phyloP scores from a whole-genome alignment of 192 early-diverging fungal genomes.

The Coemansia sp. region DNA sequence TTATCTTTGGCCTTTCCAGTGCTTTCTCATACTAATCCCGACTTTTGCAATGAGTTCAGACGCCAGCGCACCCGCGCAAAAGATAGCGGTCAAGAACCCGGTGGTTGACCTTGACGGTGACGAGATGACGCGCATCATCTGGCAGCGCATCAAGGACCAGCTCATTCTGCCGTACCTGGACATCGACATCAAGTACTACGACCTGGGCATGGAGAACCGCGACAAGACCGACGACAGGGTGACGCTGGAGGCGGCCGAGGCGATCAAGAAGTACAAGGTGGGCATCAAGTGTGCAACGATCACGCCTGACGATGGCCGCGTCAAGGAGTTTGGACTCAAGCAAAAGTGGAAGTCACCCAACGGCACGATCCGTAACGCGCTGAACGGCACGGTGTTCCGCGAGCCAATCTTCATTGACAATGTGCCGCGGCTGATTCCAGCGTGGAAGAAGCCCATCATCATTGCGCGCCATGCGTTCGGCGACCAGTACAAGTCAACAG shows the following conservation, averaged over 20 bases:
- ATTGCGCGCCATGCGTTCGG: slow-evolving; percentile 97
- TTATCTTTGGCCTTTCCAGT: not conserved
- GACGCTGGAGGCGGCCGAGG: slow-evolving; percentile 93
- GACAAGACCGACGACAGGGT: slow-evolving; percentile 94
- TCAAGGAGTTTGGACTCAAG: slow-evolving; percentile 94
- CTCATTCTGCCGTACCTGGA: slow-evolving; percentile 84
- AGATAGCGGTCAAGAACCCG: slow-evolving; percentile 82
- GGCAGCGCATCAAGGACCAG: slow-evolving; percentile 90
- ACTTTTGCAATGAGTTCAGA: slow-evolving; percentile 45
- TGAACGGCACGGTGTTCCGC: slow-evolving; percentile 97
- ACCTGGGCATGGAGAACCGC: slow-evolving; percentile 88
- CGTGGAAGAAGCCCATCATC: slow-evolving; percentile 93
- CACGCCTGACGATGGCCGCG: slow-evolving; percentile 92
- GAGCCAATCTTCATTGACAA: slow-evolving; percentile 94
- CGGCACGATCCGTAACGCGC: slow-evolving; percentile 94
- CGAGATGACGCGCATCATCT: slow-evolving; percentile 99
- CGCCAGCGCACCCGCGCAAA: slow-evolving; percentile 34
- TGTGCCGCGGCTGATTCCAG: slow-evolving; percentile 88
- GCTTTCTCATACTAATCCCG: not conserved
- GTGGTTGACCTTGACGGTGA: slow-evolving; percentile 91
- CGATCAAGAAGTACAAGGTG: slow-evolving; percentile 96
- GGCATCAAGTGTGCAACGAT: slow-evolving; percentile 99
- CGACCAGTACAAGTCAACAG: slow-evolving; percentile 98
- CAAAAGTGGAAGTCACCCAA: slow-evolving; percentile 99
- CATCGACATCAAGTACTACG: slow-evolving; percentile 95